Evolutionary conservation across 2,329 filamentous ascomycete genomes (phyloP), one percentile per base, ranked within the genome.

Genomic region (Colletotrichum sp.): DNA sequence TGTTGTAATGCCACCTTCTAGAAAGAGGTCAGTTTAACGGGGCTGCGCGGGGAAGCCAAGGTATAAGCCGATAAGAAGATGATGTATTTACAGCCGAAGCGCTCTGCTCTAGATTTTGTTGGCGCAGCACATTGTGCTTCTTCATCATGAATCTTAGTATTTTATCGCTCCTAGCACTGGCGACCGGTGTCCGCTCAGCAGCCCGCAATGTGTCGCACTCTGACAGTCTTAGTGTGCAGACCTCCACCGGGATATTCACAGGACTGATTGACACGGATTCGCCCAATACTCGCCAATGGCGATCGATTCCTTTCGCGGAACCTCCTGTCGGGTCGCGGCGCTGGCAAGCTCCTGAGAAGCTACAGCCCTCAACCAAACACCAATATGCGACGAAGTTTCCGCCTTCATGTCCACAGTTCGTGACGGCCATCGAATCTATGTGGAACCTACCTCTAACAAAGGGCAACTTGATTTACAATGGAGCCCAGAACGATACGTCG

Each of bases 231-330:
- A 83, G 80, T 6, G 80, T 84, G 18, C 71, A 71, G 49, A 83
- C 83, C 7, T 78, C 78, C 7, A 84, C 83, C 5, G 84, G 84
- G 49, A 77, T 74, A 26, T 85, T 79, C 78, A 85, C 83, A 12
- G 83, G 84, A 24, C 74, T 84, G 26, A 75, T 84, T 34, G 83
- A 83, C 57, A 77, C 80, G 21, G 71, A 81, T 21, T 82, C 81
- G 39, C 81, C 83, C n/a, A 78, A 82, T 21, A 83, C 83, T 2
- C 82, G 82, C 24, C 84, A 86, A 72, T 86, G 84, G 75, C 84
- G 83, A 52, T 79, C 81, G 52, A 84, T 86, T 49, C 83, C 84
- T 2, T 87, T 84, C 73, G 84, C 84, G 5, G 79, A 85, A 66
- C 82, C 84, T 5, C 84, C 84, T 1, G 77, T 85, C 10, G 78